Conservation (phyloP, 2,329 filamentous ascomycete genomes). For the Pseudopyrenochaeta lycopersici region DNA sequence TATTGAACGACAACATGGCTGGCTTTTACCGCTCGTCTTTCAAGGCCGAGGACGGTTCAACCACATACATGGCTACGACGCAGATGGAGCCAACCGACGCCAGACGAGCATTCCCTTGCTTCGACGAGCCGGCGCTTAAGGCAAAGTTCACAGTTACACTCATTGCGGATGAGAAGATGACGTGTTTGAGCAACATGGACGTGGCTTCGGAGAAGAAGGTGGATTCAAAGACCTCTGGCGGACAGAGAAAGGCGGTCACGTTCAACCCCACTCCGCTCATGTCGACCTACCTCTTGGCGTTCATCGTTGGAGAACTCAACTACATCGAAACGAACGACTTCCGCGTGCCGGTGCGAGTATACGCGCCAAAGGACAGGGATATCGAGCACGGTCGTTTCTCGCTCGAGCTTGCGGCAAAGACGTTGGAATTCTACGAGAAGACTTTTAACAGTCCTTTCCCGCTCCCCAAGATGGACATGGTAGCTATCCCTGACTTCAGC, state of each 20-base stretch:
- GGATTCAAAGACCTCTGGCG: conserved; percentile 67
- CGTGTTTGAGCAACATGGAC: conserved; percentile 97
- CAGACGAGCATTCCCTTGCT: conserved; percentile 91
- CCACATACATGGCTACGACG: conserved; percentile 84
- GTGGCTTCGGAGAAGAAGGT: conserved; percentile 81
- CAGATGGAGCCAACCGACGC: conserved; percentile 98
- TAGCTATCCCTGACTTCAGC: conserved; percentile 94
- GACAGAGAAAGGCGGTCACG: conserved; percentile 82
- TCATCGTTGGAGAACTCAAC: conserved; percentile 93
- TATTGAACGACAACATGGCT: conserved; percentile 93
- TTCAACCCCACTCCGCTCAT: conserved; percentile 93
- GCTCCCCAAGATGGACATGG: conserved; percentile 94
- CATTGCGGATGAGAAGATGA: conserved; percentile 87
- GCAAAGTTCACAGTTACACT: conserved; percentile 91
- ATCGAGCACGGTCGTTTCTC: conserved; percentile 93
- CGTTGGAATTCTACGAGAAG: conserved; percentile 93
- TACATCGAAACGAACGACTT: conserved; percentile 92
- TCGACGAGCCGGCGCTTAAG: conserved; percentile 94
- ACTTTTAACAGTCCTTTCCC: conserved; percentile 89
- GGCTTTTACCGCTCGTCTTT: conserved; percentile 97
- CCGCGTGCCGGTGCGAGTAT: conserved; percentile 92
- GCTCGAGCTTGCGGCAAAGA: conserved; percentile 86
- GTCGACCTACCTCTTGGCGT: conserved; percentile 95
- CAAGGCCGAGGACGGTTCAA: conserved; percentile 80
- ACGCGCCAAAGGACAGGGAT: conserved; percentile 86